A percentile compares a stretch with the other conserved stretches of the same genome.
Conservation (phyloP, 768 basidiomycete species). For the Lyophyllum decastes region DNA sequence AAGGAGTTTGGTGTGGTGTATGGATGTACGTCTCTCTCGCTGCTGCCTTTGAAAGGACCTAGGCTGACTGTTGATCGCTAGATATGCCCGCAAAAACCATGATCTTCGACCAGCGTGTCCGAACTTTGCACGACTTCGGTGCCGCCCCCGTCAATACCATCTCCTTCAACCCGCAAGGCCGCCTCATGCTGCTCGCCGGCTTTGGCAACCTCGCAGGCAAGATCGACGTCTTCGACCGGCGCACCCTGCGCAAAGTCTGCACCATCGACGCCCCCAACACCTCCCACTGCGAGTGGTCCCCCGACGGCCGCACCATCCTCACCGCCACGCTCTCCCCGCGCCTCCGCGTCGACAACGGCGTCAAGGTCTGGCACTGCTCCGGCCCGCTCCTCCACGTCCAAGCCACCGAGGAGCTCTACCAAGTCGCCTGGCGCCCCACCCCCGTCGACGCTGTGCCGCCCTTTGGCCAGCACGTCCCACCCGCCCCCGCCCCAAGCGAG, state of each 20-base stretch:
- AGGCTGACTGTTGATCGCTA: constrained; percentile 29
- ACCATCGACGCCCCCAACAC: constrained; percentile 93
- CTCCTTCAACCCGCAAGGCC: constrained; percentile 91
- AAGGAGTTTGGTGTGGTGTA: constrained; percentile 97
- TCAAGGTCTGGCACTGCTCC: constrained; percentile 94
- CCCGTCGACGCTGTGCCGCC: constrained; percentile 63
- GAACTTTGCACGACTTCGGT: constrained; percentile 88
- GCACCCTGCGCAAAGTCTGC: constrained; percentile 74
- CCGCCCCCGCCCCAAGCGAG: constrained; percentile 64
- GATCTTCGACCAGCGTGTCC: constrained; percentile 90
- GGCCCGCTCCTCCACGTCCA: constrained; percentile 89
- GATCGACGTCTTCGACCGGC: constrained; percentile 89
- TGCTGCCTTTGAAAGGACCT: neutral
- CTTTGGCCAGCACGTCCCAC: constrained; percentile 68
- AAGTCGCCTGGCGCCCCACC: constrained; percentile 80
- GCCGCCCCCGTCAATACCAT: constrained; percentile 89
- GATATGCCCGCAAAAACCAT: constrained; percentile 95
- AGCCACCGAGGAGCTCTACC: constrained; percentile 85
- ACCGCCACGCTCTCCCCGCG: constrained; percentile 96
- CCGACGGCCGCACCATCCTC: constrained; percentile 88
- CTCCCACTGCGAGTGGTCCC: constrained; percentile 93
- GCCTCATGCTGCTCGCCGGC: constrained; percentile 86
- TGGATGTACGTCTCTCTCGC: constrained; percentile 70
- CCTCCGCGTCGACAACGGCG: constrained; percentile 94
- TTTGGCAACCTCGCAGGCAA: constrained; percentile 97